Base-by-base conservation (phyloP, 78 protist species). In the Bigelowiella natans region DNA sequence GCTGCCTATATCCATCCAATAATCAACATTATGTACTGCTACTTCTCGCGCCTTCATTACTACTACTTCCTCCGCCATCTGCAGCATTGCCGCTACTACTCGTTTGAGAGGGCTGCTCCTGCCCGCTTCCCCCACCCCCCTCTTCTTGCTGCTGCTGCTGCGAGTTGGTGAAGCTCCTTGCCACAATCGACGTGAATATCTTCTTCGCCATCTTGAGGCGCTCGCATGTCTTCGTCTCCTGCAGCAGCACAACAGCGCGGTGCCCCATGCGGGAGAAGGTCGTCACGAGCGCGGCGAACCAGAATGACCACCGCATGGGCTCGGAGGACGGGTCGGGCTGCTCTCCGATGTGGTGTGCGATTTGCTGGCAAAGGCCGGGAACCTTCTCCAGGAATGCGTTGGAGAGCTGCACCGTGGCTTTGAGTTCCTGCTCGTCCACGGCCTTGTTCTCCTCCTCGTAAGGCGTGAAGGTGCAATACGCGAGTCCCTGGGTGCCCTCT, bases 401-500 rank as follows among this genome's bases (percentile, higher is more conserved):
- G 18, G n/a, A n/a, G n/a, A n/a, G n/a, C n/a, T n/a, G n/a, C n/a
- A 51, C 73, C 73, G 7, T 51, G 34, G 73, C 73, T 26, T 51
- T 7, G 18, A 51, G 7, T 51, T 51, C 73, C 73, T 51, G 7
- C 73, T 26, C 73, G 18, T 51, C 73, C 18, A 18, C 73, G 7
- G 7, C 73, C 73, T 51, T 51, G 34, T 26, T 18, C 73, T 51
- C 18, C 73, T 85, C 87, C 87, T 37, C 36, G 11, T 85, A 85
- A 18, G 36, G 38, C 38, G 7, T 11, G 18, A 29, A 85, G 7
- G 7, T 11, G 36, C 36, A 34, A 11, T 85, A 85, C 37, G 7
- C 30, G 7, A 85, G 87, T 11, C 87, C 87, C 18, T 85, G 87
- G 7, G 87, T 85, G 87, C 87, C 87, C 11, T 85, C 38, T 85